Evolutionary conservation across 2,329 filamentous ascomycete genomes (phyloP).

Genomic region (Aureobasidium sp.): DNA sequence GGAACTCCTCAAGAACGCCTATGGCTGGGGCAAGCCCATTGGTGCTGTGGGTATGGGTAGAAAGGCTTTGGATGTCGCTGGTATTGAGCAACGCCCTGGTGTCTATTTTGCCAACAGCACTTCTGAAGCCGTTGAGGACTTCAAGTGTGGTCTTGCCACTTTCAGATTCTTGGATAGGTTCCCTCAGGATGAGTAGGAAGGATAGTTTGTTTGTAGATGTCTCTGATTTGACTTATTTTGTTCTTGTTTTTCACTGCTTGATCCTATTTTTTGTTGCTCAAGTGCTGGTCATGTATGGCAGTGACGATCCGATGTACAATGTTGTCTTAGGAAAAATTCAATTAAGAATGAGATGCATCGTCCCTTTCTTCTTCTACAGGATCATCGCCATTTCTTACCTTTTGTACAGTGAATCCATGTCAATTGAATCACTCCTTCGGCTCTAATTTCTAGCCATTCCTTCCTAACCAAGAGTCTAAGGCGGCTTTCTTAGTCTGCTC

Average conservation of each 20-base stretch:
- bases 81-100: not conserved
- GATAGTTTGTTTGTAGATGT: not conserved
- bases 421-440: too few species aligned
- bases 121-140: not conserved
- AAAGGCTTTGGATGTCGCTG: not conserved
- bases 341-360: too few species aligned
- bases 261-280: not conserved
- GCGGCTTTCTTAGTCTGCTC: too few species aligned
- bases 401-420: too few species aligned
- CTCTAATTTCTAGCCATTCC: too few species aligned
- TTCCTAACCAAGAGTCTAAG: too few species aligned
- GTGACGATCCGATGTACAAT: too few species aligned
- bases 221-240: not conserved
- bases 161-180: constrained; percentile 62
- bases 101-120: constrained; percentile 16
- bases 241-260: not conserved
- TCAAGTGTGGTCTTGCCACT: constrained; percentile 41
- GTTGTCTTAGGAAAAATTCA: too few species aligned
- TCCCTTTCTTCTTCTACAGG: too few species aligned
- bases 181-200: constrained; percentile 38
- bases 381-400: too few species aligned
- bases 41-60: constrained; percentile 49
- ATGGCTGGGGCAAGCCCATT: constrained; percentile 68
- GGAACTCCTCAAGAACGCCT: constrained; percentile 67
- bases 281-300: not conserved